Evolutionary conservation across 108 stramenopile species (phyloP).

Genomic region (Nitzschia sp.): DNA sequence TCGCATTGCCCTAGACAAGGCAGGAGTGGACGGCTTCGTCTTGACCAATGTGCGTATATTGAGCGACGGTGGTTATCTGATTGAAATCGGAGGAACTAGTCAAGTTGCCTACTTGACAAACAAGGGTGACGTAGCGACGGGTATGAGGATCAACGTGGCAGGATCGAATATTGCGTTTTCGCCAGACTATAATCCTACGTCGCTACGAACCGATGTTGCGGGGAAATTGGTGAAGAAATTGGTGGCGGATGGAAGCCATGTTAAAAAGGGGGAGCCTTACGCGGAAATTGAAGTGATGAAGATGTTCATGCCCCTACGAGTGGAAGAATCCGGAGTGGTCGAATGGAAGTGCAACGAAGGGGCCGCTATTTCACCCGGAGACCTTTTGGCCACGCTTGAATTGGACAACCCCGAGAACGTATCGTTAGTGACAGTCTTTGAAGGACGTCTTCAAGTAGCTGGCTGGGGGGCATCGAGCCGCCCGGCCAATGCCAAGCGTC

Average conservation of each 20-base stretch:
- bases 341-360: constrained; percentile 91
- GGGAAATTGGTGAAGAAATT: constrained; percentile 97
- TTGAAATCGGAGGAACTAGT: constrained; percentile 87
- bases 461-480: constrained; percentile 60
- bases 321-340: constrained; percentile 91
- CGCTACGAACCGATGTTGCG: constrained; percentile 91
- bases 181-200: constrained; percentile 96
- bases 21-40: constrained; percentile 40
- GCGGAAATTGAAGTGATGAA: constrained; percentile 99
- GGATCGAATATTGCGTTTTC: constrained; percentile 93
- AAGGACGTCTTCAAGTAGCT: constrained; percentile 65
- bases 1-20: constrained; percentile 38
- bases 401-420: constrained; percentile 96
- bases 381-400: constrained; percentile 89
- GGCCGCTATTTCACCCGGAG: constrained; percentile 90
- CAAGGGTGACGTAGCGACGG: constrained; percentile 69
- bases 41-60: constrained; percentile 84
- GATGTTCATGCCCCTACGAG: constrained; percentile 99
- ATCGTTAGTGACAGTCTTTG: constrained; percentile 63
- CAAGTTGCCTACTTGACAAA: constrained; percentile 92
- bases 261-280: constrained; percentile 89
- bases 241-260: constrained; percentile 89
- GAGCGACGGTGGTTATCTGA: constrained; percentile 96
- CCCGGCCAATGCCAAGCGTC: constrained; percentile 41
- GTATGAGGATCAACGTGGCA: constrained; percentile 86